Base-by-base conservation (phyloP, 2,329 filamentous ascomycete species). In the Cercospora nicotianae region DNA sequence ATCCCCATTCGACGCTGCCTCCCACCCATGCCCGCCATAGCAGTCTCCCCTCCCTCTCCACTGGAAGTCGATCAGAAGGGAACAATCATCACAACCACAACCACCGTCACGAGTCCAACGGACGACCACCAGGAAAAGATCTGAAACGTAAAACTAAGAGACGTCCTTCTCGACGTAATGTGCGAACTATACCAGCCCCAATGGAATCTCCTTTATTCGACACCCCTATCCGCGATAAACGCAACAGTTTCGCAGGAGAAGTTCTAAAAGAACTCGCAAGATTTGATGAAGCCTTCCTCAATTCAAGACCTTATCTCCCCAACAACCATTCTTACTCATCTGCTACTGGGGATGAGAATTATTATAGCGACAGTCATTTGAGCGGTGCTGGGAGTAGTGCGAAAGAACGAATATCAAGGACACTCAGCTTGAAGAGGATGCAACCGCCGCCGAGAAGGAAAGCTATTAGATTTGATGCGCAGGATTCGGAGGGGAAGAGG, bases 401-500 rank as follows among this genome's bases (percentile, higher is more conserved):
- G 23, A 55, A 55, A 2, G 20, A 55, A 12, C 48, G 48, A 16
- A 12, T 55, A 28, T 30, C 48, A 8, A 23, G 48, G 8, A 55
- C 48, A 4, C 23, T 26, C 12, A 55, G 48, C 8, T n/a, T 55
- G 4, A 55, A 28, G 23, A 55, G 13, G 26, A 18, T 20, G 55
- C 30, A 33, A 33, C 13, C 12, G n/a, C 30, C 23, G 30, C 28
- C 12, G 3, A 51, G 36, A 18, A 45, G 62, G 20, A 64, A 64
- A 31, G 51, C 48, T 12, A 58, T 64, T 23, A 30, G 62, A 28
- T 64, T 64, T n/a, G 62, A 64, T 23, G 62, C 33, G 6, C 48
- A 58, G 51, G 62, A 64, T 16, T 64, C 62, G 9, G 53, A 58
- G 33, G 62, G 62, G 20, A 64, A 64, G 62, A 59, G 16, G 36